Base-by-base conservation (phyloP, 441 rosid species). In the Pelargonium myrrhifolium region DNA sequence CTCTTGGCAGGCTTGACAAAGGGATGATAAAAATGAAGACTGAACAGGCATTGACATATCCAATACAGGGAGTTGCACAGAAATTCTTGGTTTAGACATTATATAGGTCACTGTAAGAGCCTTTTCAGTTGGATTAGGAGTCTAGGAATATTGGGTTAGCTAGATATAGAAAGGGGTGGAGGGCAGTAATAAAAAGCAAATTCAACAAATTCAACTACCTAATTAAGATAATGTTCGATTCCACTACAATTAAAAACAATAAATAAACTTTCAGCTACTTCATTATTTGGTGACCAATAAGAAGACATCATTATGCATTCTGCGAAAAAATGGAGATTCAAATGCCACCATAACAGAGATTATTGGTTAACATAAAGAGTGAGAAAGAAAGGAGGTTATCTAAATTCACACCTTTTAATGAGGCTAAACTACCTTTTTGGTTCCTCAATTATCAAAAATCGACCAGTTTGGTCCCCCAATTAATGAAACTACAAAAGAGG, bases 1-100 rank as follows among this genome's bases (percentile, higher is more conserved):
- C 66, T 83, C 85, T 69, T 74, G 79, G 75, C 91, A 84, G 68
- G 88, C 86, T 64, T 76, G 71, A 65, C 84, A 75, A 49, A 89
- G 85, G 64, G 84, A 74, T 64, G 81, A 71, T 21, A 77, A 74
- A 43, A 77, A 75, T 53, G 81, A 64, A 14, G 75, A 70, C 12
- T 77, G 75, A 47, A 83, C 51, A 0, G 87, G 85, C 39, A 35
- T 35, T 6, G 85, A 82, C 49, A 89, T 76, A 80, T 89, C 93
- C 65, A 89, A 74, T 43, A 84, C 84, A 43, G 93, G 92, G 73
- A 86, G 88, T 64, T 82, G 71, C 31, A 78, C 35, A 64, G 81
- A 78, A 70, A 69, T 65, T 22, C 74, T 71, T 53, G 73, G 56
- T 69, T 77, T 71, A 51, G 83, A 75, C 89, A 56, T 69, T 43